Percentiles rank a stretch among this genome's conserved stretches.
Conservation (phyloP, 495 filamentous ascomycete species). For the Aspergillus funiculosus region DNA sequence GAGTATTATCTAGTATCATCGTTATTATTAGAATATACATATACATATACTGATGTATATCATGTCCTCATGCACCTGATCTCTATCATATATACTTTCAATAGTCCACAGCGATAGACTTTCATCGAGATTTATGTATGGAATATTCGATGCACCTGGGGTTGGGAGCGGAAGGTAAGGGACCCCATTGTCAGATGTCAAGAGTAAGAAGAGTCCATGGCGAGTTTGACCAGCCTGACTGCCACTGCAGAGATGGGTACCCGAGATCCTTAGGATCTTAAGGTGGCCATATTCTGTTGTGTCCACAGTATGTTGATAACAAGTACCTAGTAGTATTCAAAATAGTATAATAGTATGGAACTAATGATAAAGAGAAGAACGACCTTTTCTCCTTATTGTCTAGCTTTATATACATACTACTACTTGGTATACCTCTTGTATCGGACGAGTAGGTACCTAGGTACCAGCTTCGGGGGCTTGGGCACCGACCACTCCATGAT, state of each 20-base stretch:
- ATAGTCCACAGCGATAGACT: background rate
- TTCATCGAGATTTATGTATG: background rate
- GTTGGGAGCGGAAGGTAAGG: too few species aligned
- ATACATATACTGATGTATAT: too few species aligned
- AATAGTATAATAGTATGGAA: too few species aligned
- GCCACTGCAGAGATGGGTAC: slow-evolving; percentile 8
- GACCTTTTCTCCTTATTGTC: background rate
- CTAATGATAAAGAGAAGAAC: too few species aligned
- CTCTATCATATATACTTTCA: background rate
- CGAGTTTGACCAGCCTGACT: slow-evolving; percentile 6
- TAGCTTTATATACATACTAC: background rate
- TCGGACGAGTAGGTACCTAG: background rate
- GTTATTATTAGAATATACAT: too few species aligned
- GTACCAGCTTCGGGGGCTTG: slow-evolving; percentile 13
- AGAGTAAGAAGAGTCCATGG: too few species aligned
- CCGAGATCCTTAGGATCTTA: slow-evolving; percentile 10
- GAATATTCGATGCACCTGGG: background rate
- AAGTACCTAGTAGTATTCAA: too few species aligned
- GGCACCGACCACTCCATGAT: slow-evolving; percentile 19
- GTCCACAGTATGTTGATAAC: too few species aligned
- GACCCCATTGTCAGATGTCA: slow-evolving; percentile 16
- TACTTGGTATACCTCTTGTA: too few species aligned
- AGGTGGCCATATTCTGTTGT: too few species aligned
- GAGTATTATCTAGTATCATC: too few species aligned
- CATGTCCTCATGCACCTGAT: background rate